phyloP scores from a whole-genome alignment of 106 monocot genomes.

The Xerophyta viscosa region DNA sequence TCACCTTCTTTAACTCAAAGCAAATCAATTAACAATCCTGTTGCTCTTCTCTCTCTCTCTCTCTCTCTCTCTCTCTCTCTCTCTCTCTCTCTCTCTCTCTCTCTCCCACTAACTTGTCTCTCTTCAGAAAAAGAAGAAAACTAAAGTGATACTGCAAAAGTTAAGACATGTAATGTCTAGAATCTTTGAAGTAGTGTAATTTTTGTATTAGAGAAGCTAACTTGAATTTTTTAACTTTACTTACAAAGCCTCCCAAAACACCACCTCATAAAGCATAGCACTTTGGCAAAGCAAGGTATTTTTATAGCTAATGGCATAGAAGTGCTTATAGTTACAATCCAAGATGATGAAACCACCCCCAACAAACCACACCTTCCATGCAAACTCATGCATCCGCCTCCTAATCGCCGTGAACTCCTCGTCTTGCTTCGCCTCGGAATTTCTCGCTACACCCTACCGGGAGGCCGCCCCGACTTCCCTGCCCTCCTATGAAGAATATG shows the following conservation, averaged over 20 bases:
- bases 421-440: background rate
- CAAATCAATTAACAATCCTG: background rate
- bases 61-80: background rate
- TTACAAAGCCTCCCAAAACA: background rate
- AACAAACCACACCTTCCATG: background rate
- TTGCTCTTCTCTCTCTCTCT: background rate
- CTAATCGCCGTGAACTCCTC: background rate
- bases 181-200: background rate
- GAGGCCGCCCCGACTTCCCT: slow-evolving; percentile 3
- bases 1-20: background rate
- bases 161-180: background rate
- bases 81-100: background rate
- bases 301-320: slow-evolving; percentile 7
- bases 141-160: slow-evolving; percentile 6
- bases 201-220: slow-evolving; percentile 8
- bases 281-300: slow-evolving; percentile 2
- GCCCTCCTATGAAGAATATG: slow-evolving; percentile 1
- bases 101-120: background rate
- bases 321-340: slow-evolving; percentile 9
- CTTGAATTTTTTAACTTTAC: background rate
- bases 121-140: background rate
- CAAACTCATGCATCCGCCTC: background rate
- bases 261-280: slow-evolving; percentile 9
- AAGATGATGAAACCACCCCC: background rate
- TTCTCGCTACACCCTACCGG: background rate